Conservation (phyloP, 305 asterid genomes). For the Galium porrigens region DNA sequence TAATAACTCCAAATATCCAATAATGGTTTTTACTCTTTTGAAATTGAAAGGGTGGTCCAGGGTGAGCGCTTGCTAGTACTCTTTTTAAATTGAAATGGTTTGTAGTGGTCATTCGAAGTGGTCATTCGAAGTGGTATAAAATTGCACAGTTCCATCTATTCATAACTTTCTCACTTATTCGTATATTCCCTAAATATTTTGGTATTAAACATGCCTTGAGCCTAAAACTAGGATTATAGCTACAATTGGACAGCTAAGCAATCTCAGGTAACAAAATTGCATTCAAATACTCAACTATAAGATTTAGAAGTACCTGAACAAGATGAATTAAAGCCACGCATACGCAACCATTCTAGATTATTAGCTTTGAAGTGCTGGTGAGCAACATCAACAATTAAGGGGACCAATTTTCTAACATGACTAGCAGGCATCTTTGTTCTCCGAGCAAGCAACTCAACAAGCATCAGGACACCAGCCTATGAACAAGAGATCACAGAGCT, state of each 20-base stretch:
- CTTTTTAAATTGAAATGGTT: too few relatives aligned
- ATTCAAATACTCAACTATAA: background rate
- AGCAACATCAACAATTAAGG: slow-evolving; percentile 47
- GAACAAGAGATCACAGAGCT: background rate
- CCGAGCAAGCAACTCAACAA: slow-evolving; percentile 65
- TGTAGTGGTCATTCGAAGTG: too few relatives aligned
- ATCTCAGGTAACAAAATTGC: background rate
- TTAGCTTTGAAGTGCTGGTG: slow-evolving; percentile 39
- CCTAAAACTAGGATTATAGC: background rate
- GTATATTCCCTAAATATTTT: background rate
- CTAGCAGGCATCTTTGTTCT: slow-evolving; percentile 48
- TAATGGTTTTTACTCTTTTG: too few relatives aligned
- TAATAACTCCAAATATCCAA: too few relatives aligned
- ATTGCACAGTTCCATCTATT: too few relatives aligned
- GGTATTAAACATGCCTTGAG: background rate
- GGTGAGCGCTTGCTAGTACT: too few relatives aligned
- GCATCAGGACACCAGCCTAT: slow-evolving; percentile 85
- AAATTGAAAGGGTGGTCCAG: slow-evolving; percentile 1
- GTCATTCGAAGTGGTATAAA: too few relatives aligned
- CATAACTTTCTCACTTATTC: too few relatives aligned
- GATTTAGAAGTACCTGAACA: slow-evolving; percentile 50
- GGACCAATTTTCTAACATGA: slow-evolving; percentile 53
- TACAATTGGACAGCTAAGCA: background rate
- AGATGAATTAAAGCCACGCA: slow-evolving; percentile 63
- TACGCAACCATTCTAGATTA: slow-evolving; percentile 57